Evolutionary conservation across 148 eudicot species (phyloP).

Genomic region (Pouteria glomerata): DNA sequence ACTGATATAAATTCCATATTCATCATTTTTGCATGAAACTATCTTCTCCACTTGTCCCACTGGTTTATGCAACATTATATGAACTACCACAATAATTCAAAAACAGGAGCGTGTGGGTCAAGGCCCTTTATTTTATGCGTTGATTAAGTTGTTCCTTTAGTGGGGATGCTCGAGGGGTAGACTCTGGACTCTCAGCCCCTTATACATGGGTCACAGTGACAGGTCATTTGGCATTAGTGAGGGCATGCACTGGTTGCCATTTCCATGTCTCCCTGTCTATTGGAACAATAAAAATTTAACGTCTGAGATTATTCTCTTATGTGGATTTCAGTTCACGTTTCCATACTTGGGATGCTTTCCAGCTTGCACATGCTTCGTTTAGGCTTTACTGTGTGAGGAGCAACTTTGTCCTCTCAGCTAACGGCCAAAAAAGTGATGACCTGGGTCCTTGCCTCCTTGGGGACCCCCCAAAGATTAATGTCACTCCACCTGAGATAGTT

Average conservation of each 20-base stretch:
- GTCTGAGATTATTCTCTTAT: conserved; percentile 1
- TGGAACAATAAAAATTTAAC: neutral
- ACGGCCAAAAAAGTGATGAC: conserved; percentile 26
- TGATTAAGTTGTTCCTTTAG: neutral
- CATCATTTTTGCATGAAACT: neutral
- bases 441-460: conserved; percentile 81
- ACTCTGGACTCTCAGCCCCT: neutral
- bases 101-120: neutral
- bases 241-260: neutral
- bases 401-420: conserved; percentile 45
- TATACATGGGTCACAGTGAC: neutral
- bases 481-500: conserved; percentile 55
- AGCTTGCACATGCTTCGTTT: conserved; percentile 82
- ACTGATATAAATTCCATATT: neutral
- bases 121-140: neutral
- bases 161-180: neutral
- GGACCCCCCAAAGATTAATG: conserved; percentile 69
- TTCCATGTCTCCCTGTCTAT: neutral
- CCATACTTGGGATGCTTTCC: conserved; percentile 96
- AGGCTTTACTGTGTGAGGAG: conserved; percentile 68
- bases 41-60: neutral
- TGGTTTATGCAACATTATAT: neutral
- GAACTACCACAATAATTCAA: neutral
- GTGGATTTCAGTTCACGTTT: conserved; percentile 64
- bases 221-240: neutral